Conservation (phyloP, 73 alveolate genomes). For the Durusdinium trenchii region DNA sequence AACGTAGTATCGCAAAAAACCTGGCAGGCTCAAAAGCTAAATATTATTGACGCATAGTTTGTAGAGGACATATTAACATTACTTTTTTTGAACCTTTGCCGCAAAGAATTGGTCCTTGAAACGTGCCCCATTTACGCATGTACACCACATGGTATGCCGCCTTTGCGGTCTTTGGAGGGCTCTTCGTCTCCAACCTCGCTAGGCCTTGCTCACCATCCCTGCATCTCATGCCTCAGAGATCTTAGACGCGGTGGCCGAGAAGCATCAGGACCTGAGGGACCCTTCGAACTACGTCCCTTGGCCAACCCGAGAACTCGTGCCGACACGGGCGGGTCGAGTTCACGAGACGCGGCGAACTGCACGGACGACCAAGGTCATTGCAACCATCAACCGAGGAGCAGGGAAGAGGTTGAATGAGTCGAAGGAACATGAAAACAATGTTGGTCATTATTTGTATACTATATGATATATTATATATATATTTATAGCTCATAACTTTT, state of each 20-base stretch:
- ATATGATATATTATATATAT: not conserved
- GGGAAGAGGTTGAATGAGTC: not conserved
- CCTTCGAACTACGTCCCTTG: slow-evolving; percentile 65
- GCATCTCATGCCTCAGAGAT: slow-evolving; percentile 87
- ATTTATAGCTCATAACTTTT: no score
- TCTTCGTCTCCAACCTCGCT: no score
- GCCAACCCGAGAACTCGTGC: no score
- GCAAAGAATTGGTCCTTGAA: not conserved
- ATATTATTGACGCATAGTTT: no score
- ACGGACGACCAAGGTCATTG: slow-evolving; percentile 6
- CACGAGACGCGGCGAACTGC: not conserved
- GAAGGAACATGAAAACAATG: not conserved
- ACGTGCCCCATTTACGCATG: no score
- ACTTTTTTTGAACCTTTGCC: not conserved
- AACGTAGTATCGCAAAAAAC: no score
- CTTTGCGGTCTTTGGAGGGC: not conserved
- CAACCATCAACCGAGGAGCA: slow-evolving; percentile 35
- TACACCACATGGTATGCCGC: not conserved
- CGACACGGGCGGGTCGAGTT: no score
- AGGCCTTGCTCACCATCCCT: slow-evolving; percentile 75
- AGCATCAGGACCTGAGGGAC: slow-evolving; percentile 54
- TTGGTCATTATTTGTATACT: not conserved
- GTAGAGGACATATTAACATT: not conserved
- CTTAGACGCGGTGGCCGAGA: slow-evolving; percentile 83
- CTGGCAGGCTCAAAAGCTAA: no score